Base-by-base conservation (phyloP, 106 monocot genomes). In the Allium cepa region DNA sequence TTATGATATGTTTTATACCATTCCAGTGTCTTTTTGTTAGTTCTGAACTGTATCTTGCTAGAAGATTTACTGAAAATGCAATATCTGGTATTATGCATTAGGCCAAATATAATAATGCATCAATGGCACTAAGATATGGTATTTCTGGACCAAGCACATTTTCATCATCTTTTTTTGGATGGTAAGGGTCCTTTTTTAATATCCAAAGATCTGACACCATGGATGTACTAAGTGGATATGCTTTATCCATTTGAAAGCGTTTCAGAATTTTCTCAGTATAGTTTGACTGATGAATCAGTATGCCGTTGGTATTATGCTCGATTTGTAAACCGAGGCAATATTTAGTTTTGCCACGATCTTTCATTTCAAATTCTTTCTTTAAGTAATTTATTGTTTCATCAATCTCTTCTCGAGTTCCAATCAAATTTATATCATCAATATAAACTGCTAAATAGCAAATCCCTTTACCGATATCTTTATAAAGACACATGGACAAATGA, bases 101-200 rank as follows among this genome's bases (percentile, higher is more conserved):
- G 0, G 27, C 7, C 0, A 66, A 49, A 66, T 66, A 66, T 18
- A 66, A 14, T n/a, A 66, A 47, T 7, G 65, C 46, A 49, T 47
- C 28, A 66, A 66, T 66, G 7, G 47, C 47, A 11, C 65, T 7
- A 0, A 66, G 65, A 66, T 66, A 66, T 66, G 65, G 46, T 14
- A 49, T 46, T 16, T 47, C 17, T n/a, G n/a, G 4, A 36, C 9
- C 11, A n/a, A 47, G 10, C 8, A 13, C 5, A 8, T 66, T 14
- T 7, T 66, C 8, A 4, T 36, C 62, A 4, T 36, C 36, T 36
- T 36, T 11, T 63, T 12, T 9, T 49, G 65, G 65, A n/a, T 18
- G 46, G 4, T 16, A 66, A 11, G 47, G 65, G 8, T 66, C 17
- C n/a, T n/a, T 3, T 45, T 7, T 0, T 10, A 15, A 66, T n/a